Evolutionary conservation across 179 eudicot genomes (phyloP), one percentile per base, ranked within the genome.

Genomic region (Actinidia arguta): DNA sequence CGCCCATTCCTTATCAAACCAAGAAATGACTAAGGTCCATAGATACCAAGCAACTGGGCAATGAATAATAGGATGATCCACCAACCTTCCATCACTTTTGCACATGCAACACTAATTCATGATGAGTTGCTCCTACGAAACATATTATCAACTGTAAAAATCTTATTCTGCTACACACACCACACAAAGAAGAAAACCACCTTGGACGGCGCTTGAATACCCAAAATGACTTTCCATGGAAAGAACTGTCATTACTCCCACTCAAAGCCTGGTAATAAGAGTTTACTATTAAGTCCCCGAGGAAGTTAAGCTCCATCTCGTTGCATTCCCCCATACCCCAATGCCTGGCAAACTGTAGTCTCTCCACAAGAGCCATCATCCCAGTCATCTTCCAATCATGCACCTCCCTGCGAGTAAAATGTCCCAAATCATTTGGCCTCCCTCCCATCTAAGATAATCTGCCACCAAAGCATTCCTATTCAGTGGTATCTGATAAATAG

Each of bases 301-400:
- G 63, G 20, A 68, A 39, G 42, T 27, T 31, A 68, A 48, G n/a
- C 42, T 68, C 73, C 50, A 68, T 68, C 42, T 39, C 12, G 42
- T 68, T 13, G 5, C 42, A n/a, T 68, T 50, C 18, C 39, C 48
- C 24, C 24, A n/a, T 17, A 39, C 39, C 50, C 50, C 8, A 18
- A 39, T 36, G 72, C 31, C 42, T 48, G 1, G 18, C 73, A 68
- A 1, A 18, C 17, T 7, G 24, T 39, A 39, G 68, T 9, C 12
- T 68, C 42, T 68, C 22, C 73, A 39, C 20, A 68, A 68, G 73
- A 18, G 73, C 73, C 73, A 42, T 68, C 73, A 68, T 36, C 50
- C 42, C 18, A 48, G 16, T 48, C 50, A 68, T 24, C n/a, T 20
- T 24, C 48, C 50, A 66, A 66, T 66, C 71, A 31, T 66, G 71